Conservation (phyloP, 805 yeast genomes). For the Lachancea nothofagi region DNA sequence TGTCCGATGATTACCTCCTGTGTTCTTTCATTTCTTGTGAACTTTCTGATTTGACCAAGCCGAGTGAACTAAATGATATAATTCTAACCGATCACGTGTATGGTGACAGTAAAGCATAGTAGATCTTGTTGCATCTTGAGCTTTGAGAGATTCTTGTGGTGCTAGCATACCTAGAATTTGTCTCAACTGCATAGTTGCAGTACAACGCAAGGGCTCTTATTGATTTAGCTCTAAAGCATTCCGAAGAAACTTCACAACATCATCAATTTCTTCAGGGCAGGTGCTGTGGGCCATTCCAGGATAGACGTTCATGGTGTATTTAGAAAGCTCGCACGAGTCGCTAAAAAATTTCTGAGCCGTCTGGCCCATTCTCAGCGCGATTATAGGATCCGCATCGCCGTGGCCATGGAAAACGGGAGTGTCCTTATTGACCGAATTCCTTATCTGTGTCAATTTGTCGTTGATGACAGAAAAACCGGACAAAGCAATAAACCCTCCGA, state of each 20-base stretch:
- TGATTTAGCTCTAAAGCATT: constrained; percentile 10
- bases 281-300: constrained; percentile 64
- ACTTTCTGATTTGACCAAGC: no score
- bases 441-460: constrained; percentile 15
- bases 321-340: constrained; percentile 36
- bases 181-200: no score
- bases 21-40: no score
- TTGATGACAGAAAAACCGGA: constrained; percentile 64
- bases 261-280: constrained; percentile 57
- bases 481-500: constrained; percentile 73
- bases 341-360: constrained; percentile 42
- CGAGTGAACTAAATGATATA: no score
- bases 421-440: constrained; percentile 41
- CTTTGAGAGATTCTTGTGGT: no score
- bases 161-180: no score
- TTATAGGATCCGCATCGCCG: constrained; percentile 72
- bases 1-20: no score
- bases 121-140: no score
- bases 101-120: no score
- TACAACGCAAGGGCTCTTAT: no score
- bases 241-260: constrained; percentile 44
- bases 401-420: constrained; percentile 88
- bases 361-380: constrained; percentile 33
- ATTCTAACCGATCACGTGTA: no score
- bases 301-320: constrained; percentile 50